Conservation (phyloP, 1,284 basidiomycete species). For the Ganoderma multipileum region DNA sequence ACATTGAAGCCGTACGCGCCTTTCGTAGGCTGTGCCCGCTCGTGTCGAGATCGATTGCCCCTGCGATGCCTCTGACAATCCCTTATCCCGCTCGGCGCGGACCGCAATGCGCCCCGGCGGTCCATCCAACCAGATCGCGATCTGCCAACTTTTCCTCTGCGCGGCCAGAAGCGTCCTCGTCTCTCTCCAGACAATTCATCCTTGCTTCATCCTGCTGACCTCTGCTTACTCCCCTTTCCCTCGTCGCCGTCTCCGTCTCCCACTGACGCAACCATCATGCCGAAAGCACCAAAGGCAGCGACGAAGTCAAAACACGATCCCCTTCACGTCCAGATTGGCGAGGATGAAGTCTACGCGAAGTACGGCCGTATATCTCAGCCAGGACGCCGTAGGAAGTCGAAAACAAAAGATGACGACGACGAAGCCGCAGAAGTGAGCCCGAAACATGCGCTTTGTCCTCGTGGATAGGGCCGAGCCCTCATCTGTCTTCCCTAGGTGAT, state of each 20-base stretch:
- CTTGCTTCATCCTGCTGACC: conserved; percentile 15
- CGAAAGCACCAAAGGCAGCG: conserved; percentile 58
- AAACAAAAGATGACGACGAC: conserved; percentile 53
- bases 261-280: conserved; percentile 57
- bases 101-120: neutral
- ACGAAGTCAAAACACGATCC: conserved; percentile 81
- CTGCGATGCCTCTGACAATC: too few species aligned
- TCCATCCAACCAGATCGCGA: conserved; percentile 26
- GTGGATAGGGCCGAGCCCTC: neutral
- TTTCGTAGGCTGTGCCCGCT: neutral
- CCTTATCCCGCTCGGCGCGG: neutral
- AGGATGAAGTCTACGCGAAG: conserved; percentile 76
- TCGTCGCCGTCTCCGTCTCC: neutral
- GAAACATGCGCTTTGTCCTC: neutral
- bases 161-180: neutral
- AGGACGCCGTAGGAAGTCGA: conserved; percentile 74
- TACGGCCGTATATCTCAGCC: conserved; percentile 81
- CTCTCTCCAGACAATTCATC: neutral
- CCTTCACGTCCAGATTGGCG: conserved; percentile 80
- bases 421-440: conserved; percentile 59
- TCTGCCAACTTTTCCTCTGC: conserved; percentile 21
- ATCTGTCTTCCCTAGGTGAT: conserved; percentile 56
- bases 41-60: neutral
- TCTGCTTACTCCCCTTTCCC: conserved; percentile 9
- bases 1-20: conserved; percentile 1